A percentile compares a stretch with the other conserved stretches of the same genome.
Evolutionary conservation across 164 flowering plant genomes (phyloP).

Genomic region (Piper betle): DNA sequence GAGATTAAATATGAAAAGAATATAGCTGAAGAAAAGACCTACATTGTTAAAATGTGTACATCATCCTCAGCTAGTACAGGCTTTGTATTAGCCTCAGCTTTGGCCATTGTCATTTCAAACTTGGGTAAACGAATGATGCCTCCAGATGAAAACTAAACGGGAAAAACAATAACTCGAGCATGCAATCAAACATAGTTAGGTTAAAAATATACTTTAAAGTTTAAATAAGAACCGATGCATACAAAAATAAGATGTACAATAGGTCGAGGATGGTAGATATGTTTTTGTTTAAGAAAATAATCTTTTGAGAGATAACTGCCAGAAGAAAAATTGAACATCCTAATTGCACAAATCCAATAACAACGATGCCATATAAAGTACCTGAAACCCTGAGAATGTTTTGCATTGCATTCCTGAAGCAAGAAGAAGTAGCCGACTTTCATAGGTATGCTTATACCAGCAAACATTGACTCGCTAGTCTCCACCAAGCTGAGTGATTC

Average conservation of each 20-base stretch:
- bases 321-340: neutral
- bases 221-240: no score
- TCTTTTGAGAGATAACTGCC: no score
- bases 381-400: slow-evolving; percentile 81
- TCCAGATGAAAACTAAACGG: slow-evolving; percentile 92
- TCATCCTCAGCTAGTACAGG: slow-evolving; percentile 85
- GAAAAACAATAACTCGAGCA: slow-evolving; percentile 9
- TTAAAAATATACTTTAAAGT: neutral
- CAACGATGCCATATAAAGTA: slow-evolving; percentile 12
- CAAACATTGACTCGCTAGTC: slow-evolving; percentile 60
- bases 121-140: slow-evolving; percentile 80
- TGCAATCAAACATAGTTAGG: neutral
- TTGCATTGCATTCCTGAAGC: slow-evolving; percentile 98
- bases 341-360: neutral
- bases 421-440: slow-evolving; percentile 91
- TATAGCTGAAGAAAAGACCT: slow-evolving; percentile 13
- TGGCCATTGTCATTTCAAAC: slow-evolving; percentile 94
- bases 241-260: no score
- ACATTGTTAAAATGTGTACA: slow-evolving; percentile 78
- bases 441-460: slow-evolving; percentile 94
- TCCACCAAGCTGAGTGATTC: slow-evolving; percentile 60
- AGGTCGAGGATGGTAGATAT: no score
- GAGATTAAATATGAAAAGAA: neutral
- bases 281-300: no score
- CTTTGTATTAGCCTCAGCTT: slow-evolving; percentile 67